Conservation (phyloP, 1,139 yeast species). For the Lodderomyces parapsilosis region DNA sequence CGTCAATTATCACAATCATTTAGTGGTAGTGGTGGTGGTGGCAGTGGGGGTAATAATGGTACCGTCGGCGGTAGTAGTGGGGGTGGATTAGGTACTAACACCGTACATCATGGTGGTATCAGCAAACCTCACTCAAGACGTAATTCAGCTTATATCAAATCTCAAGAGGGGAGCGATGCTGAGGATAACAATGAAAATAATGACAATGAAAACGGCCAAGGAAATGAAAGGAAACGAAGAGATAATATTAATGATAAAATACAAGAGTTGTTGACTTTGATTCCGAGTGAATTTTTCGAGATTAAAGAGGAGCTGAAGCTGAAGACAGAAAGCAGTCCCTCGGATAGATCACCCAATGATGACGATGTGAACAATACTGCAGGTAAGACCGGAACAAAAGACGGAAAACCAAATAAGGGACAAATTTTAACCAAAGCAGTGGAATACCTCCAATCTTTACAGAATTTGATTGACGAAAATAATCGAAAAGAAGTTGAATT, state of each 20-base stretch:
- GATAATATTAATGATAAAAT: constrained; percentile 90
- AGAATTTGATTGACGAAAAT: constrained; percentile 71
- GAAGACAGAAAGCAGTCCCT: constrained; percentile 8
- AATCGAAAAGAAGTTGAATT: constrained; percentile 79
- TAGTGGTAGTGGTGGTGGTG: constrained; percentile 19
- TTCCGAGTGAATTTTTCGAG: constrained; percentile 62
- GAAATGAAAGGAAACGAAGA: constrained; percentile 65
- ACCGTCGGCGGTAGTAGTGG: constrained; percentile 2
- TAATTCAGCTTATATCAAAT: constrained; percentile 32
- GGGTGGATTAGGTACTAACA: constrained; percentile 17
- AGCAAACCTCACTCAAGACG: constrained; percentile 42
- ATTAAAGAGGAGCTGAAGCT: constrained; percentile 6
- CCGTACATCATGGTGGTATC: constrained; percentile 37
- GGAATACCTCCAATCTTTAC: constrained; percentile 75
- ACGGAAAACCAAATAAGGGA: constrained; percentile 92
- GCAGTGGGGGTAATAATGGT: constrained; percentile 26
- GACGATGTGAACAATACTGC: constrained; percentile 34
- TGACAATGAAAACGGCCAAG: constrained; percentile 40
- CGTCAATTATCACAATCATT: constrained; percentile 44
- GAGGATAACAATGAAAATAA: constrained; percentile 27
- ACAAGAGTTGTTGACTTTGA: constrained; percentile 69
- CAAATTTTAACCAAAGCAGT: constrained; percentile 83
- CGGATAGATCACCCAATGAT: constrained; percentile 18
- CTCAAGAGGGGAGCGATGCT: constrained; percentile 30
- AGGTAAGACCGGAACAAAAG: constrained; percentile 68